Evolutionary conservation across 2,329 filamentous ascomycete species (phyloP).

Genomic region (Uncinocarpus reesii): DNA sequence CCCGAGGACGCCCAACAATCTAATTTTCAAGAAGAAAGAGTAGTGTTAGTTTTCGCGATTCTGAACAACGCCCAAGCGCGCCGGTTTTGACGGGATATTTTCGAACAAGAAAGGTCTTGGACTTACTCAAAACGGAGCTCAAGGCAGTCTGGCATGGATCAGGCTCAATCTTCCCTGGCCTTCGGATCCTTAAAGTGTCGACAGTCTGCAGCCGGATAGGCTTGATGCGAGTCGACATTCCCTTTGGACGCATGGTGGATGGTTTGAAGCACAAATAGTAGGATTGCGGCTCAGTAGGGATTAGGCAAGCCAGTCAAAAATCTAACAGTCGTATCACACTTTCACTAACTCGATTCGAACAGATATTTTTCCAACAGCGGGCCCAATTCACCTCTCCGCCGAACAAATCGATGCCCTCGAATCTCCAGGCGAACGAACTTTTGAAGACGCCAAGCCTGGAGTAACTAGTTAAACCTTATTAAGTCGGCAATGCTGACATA

Average conservation of each 20-base stretch:
- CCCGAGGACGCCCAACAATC: slow-evolving; percentile 42
- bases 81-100: too few species aligned
- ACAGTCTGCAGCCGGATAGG: slow-evolving; percentile 40
- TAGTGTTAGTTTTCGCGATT: slow-evolving; percentile 8
- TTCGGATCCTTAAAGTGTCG: slow-evolving; percentile 50
- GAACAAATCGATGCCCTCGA: not conserved
- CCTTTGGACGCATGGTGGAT: slow-evolving; percentile 34
- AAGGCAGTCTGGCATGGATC: slow-evolving; percentile 59
- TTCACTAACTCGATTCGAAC: not conserved
- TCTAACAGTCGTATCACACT: not conserved
- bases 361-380: not conserved
- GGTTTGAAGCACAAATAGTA: not conserved
- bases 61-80: too few species aligned
- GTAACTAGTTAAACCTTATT: slow-evolving; percentile 4
- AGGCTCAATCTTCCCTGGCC: slow-evolving; percentile 50
- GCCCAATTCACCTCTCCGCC: not conserved
- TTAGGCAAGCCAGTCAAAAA: too few species aligned
- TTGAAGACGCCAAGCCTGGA: slow-evolving; percentile 10
- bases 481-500: not conserved
- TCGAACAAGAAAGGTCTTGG: not conserved
- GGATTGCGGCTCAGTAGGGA: not conserved
- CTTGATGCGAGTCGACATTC: slow-evolving; percentile 36
- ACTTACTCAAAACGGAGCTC: slow-evolving; percentile 55
- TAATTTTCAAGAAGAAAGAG: too few species aligned
- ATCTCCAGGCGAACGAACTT: not conserved